Base-by-base conservation (phyloP, 202 grass and related monocot genomes). In the Bolboschoenoplectus hybrid region DNA sequence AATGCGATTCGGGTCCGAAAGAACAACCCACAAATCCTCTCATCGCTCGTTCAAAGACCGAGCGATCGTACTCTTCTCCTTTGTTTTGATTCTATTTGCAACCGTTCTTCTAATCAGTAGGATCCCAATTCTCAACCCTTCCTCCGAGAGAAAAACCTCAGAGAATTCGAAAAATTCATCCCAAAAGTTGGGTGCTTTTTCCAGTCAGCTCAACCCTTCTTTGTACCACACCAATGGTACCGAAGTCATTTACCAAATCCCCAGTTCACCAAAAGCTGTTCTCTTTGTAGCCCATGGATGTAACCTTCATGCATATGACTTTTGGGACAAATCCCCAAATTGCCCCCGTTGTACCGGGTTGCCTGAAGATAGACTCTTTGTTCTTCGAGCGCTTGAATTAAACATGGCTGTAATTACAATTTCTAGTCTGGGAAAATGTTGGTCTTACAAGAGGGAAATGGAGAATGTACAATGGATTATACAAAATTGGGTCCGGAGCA, bases 251-350 rank as follows among this genome's bases (percentile, higher is more conserved):
- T 97, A 90, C 89, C 93, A 95, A 87, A 86, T 95, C 0, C 93
- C 93, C 16, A 79, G 68, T 20, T 78, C 49, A 19, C 26, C 88
- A 3, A 88, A 89, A 64, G 91, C 91, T 66, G 79, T 87, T 60
- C 14, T 98, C 51, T 95, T 98, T 86, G 84, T 89, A 60, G 93
- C 95, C 47, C 95, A 92, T 40, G 93, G 95, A 1, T 98, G 95
- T 90, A 93, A 82, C 63, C 88, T 93, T 86, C 91, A 91, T 20
- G 91, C 93, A 81, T 86, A 89, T 66, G 89, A 98, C 82, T 95
- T 95, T 76, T 98, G 94, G 92, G 95, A 98, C 73, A 87, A 70
- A 17, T 98, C 90, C 12, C 72, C 93, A 7, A 83, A 65, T n/a
- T 95, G 93, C 85, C 84, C 91, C 17, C 74, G 75, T 80, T 98